These are phyloP conservation scores for Polymyxa betae DNA, from an alignment of 208 protist genomes.

Conservation along the genomic window DNA sequence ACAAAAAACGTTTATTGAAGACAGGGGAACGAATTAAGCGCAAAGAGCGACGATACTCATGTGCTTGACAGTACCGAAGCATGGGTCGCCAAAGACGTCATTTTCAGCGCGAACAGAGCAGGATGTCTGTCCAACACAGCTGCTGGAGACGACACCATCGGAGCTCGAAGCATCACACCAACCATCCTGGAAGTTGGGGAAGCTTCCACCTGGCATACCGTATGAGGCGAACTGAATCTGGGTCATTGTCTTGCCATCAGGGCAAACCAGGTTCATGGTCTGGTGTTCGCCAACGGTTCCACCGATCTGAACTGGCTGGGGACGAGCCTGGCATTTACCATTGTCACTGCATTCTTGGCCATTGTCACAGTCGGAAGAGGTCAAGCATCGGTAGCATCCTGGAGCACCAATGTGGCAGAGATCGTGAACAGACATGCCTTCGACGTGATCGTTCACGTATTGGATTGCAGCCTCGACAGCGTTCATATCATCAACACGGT, in stretches of 20 bases:
- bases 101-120: neutral
- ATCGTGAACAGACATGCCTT: neutral
- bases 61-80: neutral
- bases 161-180: neutral
- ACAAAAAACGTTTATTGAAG: too few relatives aligned
- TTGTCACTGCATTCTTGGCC: neutral
- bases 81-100: neutral
- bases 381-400: neutral
- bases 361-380: neutral
- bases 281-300: neutral
- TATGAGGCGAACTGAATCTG: neutral
- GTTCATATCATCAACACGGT: neutral
- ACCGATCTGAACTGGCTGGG: neutral
- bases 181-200: neutral
- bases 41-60: neutral
- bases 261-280: neutral
- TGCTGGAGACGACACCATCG: neutral
- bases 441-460: neutral
- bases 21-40: neutral
- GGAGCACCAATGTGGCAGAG: neutral
- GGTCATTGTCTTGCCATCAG: neutral
- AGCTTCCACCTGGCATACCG: neutral
- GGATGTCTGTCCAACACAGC: neutral
- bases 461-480: neutral
- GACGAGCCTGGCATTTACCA: neutral